Evolutionary conservation across 2,329 filamentous ascomycete genomes (phyloP), one percentile per base, ranked within the genome.

Genomic region (Fusarium subtropicale): DNA sequence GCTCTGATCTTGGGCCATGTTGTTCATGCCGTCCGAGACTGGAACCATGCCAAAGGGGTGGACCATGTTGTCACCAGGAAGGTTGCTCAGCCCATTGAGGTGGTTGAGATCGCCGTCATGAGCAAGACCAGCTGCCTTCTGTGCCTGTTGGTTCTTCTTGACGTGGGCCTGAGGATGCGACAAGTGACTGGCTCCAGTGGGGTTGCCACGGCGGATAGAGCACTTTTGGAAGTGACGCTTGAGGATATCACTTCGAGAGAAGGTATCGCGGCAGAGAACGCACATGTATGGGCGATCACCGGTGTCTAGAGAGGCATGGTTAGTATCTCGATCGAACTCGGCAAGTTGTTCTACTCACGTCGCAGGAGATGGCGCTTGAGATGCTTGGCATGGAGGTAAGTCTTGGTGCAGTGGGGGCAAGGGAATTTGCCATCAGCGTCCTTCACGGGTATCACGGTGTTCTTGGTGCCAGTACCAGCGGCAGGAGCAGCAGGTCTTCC

Each of bases 161-260:
- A 96, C 86, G 81, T 97, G 93, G 70, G 92, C 92, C 81, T 95
- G 92, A 36, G 94, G 93, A 81, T 97, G 94, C 73, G 94, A 97
- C 80, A 99, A 82, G 83, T 99, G 96, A 77, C 92, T 97, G 68
- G 93, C 93, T 74, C 94, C 94, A 18, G 94, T 97, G 56, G 96
- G 95, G 82, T 98, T 98, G 61, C 96, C 96, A 78, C 96, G 91
- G 76, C 96, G 91, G 71, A 97, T 93, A 39, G 96, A 97, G 84
- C 96, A 99, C 85, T 99, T 99, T 81, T 97, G 94, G 83, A 98
- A 99, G 83, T 99, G 96, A 71, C 96, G 93, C 86, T 99, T 99
- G 76, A 99, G 84, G 71, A 99, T 98, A 79, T 99, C 96, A 86
- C 94, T 97, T 79, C 96, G 91, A 50, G 93, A 97, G 82, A 99